A percentile compares a stretch with the other conserved stretches of the same genome.
Conservation (phyloP, 192 early-diverging fungal genomes). For the Entophlyctis helioformis region DNA sequence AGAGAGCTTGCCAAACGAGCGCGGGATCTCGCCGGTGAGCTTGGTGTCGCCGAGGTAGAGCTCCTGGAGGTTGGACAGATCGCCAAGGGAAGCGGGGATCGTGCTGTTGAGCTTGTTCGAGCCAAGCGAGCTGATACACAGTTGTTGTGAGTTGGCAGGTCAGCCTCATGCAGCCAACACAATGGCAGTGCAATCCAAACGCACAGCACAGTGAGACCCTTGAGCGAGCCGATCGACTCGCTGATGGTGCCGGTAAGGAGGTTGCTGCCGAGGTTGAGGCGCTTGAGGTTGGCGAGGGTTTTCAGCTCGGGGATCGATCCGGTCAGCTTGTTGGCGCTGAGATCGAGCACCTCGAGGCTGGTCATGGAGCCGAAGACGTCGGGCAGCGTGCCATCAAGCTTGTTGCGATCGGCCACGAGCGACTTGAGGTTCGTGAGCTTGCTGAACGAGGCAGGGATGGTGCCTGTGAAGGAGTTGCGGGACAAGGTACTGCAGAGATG, state of each 20-base stretch:
- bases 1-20: not conserved
- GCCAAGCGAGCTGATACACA: no score
- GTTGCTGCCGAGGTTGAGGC: slow-evolving; percentile 5
- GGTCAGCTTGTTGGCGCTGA: slow-evolving; percentile 9
- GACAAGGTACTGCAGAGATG: no score
- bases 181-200: no score
- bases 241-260: slow-evolving; percentile 1
- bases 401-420: not conserved
- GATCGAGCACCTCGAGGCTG: slow-evolving; percentile 6
- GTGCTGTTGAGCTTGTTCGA: not conserved
- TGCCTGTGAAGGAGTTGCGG: no score
- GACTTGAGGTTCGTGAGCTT: no score
- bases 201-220: no score
- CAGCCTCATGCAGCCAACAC: no score
- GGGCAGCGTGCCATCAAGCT: slow-evolving; percentile 9
- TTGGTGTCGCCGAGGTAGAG: slow-evolving; percentile 10
- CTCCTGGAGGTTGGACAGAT: slow-evolving; percentile 3
- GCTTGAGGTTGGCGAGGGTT: not conserved
- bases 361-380: slow-evolving; percentile 2
- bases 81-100: slow-evolving; percentile 1
- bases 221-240: no score
- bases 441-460: no score
- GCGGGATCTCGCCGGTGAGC: slow-evolving; percentile 9
- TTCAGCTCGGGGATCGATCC: slow-evolving; percentile 8
- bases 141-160: no score